Conservation (phyloP, 176 grass and related monocot genomes). For the Eremochloa ophiuroides region DNA sequence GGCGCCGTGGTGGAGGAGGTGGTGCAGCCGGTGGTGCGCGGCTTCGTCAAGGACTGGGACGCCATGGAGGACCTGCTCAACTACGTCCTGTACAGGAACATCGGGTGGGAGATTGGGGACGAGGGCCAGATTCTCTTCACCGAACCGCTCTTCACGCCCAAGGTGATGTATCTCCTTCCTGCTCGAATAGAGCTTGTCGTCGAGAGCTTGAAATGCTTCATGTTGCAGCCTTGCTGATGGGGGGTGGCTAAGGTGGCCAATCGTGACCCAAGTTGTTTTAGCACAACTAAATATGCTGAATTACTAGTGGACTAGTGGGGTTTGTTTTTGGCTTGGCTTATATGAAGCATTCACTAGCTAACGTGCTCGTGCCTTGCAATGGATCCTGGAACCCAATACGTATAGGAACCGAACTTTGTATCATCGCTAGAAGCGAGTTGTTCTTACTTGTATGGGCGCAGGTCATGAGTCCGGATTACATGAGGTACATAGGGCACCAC, state of each 20-base stretch:
- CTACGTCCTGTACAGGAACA: constrained; percentile 78
- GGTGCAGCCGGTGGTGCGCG: constrained; percentile 78
- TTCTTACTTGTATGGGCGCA: no score
- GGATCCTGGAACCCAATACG: no score
- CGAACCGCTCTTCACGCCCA: constrained; percentile 85
- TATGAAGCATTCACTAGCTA: background rate
- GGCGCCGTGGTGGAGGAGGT: constrained; percentile 62
- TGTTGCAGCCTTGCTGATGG: background rate
- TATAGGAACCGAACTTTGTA: no score
- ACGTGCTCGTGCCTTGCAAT: no score
- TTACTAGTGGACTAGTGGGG: background rate
- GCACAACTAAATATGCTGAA: background rate
- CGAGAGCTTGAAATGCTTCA: background rate
- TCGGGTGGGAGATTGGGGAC: constrained; percentile 97
- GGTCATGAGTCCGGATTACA: no score
- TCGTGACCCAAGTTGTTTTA: background rate
- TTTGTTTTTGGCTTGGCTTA: background rate
- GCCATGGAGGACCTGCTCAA: constrained; percentile 93
- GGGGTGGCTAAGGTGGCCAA: background rate
- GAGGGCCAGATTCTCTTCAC: constrained; percentile 98
- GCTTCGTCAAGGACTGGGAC: constrained; percentile 96
- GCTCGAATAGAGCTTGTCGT: background rate
- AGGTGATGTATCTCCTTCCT: constrained; percentile 37
- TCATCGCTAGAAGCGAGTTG: no score
- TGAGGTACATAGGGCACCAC: no score